Base-by-base conservation (phyloP, 805 yeast species). In the Blastobotrys robertii region DNA sequence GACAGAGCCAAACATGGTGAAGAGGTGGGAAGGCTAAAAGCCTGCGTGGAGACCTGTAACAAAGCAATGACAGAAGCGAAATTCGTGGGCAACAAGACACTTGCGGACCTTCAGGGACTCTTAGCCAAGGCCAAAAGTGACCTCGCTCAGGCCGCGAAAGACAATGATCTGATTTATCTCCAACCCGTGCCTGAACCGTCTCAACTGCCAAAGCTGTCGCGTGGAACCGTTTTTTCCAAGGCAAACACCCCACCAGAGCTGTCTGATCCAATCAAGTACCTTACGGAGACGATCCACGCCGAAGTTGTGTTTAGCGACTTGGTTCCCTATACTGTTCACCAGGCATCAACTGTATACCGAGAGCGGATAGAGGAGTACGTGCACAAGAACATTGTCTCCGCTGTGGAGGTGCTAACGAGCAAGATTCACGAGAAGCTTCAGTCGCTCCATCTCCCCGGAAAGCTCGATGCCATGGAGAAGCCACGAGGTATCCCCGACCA, bases 101-200 rank as follows among this genome's bases (percentile, higher is more conserved):
- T 70, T 4, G 73, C 70, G 4, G 86, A 81, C 53, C 59, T 78
- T 8, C 51, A 61, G 12, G 77, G 79, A 0, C 67, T 88, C 13
- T 49, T 58, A 1, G 57, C 59, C 2, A 67, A 69, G 2, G 66
- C 83, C 1, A 55, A 62, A 8, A 69, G 66, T 1, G 66, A 70
- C 1, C 54, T 80, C 8, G 61, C 66, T 12, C 65, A 72, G 2
- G 76, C 88, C 0, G 86, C 82, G 49, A 72, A 78, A 50, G 96
- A 87, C 50, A 87, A 87, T 56, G 88, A 86, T 54, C 66, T 86
- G 51, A 78, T 88, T 4, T 84, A 85, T 58, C 62, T 84, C 33
- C 79, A 82, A 45, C 63, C 66, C 1, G 77, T 85, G 0, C 94
- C 94, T 0, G 28, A 50, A 6, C 45, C 55, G 0, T 64, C 67